These are phyloP conservation scores for Heliamphora pulchella DNA, from an alignment of 179 eudicot genomes.

Conservation along the genomic window DNA sequence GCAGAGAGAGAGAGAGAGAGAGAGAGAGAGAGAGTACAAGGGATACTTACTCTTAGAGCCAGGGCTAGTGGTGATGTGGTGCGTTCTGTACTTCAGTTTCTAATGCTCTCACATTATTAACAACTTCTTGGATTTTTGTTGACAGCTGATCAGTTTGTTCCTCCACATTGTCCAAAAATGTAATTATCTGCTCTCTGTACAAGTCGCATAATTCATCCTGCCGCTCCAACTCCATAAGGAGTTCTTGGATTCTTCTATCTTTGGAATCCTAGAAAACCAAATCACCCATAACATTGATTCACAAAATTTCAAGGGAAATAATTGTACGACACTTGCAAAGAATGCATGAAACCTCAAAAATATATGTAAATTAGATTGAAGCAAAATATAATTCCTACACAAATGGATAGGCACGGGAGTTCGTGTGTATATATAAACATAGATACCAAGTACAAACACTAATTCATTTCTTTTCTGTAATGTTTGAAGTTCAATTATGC, in stretches of 20 bases:
- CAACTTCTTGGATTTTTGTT: slow-evolving; percentile 26
- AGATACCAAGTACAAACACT: too few species aligned
- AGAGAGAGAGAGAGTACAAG: not conserved
- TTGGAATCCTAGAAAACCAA: slow-evolving; percentile 24
- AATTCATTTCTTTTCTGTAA: too few species aligned
- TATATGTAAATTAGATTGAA: not conserved
- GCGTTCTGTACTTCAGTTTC: slow-evolving; percentile 19
- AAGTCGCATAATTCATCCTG: slow-evolving; percentile 27
- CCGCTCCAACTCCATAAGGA: slow-evolving; percentile 30
- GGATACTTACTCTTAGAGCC: not conserved
- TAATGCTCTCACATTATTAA: slow-evolving; percentile 23
- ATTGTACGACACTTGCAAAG: not conserved
- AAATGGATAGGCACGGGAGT: not conserved
- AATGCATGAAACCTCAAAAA: not conserved
- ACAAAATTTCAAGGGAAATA: not conserved
- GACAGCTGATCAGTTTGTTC: slow-evolving; percentile 26
- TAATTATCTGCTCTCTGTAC: slow-evolving; percentile 24
- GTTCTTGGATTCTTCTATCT: slow-evolving; percentile 32
- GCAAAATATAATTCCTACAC: not conserved
- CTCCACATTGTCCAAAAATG: slow-evolving; percentile 24
- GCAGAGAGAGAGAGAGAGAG: not conserved
- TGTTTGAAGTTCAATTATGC: not conserved
- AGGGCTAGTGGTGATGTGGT: slow-evolving; percentile 3
- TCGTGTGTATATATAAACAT: too few species aligned
- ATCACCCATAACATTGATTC: not conserved